Percentiles rank a stretch among this genome's conserved stretches.
Conservation (phyloP, 352 stramenopile genomes). For the Thraustochytrium striatum region DNA sequence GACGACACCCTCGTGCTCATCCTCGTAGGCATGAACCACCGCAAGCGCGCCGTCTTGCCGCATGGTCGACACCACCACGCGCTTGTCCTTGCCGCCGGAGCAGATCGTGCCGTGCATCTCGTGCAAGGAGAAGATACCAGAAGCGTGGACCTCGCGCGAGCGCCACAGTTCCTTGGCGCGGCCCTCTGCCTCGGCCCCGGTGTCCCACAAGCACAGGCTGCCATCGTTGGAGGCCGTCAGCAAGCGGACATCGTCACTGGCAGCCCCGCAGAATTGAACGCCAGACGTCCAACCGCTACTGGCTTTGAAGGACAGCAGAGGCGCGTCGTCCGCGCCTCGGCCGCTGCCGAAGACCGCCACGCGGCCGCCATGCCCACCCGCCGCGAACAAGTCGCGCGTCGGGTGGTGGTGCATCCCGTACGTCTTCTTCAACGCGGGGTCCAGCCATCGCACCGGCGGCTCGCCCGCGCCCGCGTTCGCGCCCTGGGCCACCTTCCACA, state of each 20-base stretch:
- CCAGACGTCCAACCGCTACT: slow-evolving; percentile 1
- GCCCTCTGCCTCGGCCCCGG: neutral
- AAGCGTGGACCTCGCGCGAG: neutral
- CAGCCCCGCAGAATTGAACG: neutral
- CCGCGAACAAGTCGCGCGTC: neutral
- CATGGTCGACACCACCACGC: neutral
- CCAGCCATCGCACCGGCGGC: neutral
- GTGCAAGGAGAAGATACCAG: slow-evolving; percentile 19
- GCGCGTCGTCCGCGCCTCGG: neutral
- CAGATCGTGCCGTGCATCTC: neutral
- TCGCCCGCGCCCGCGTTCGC: neutral
- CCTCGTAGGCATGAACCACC: neutral
- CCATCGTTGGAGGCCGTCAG: slow-evolving; percentile 21
- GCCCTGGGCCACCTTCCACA: neutral
- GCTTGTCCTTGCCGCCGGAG: neutral
- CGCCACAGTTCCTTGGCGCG: neutral
- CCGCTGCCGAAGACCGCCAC: neutral
- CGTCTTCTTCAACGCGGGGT: neutral
- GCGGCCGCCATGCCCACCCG: slow-evolving; percentile 1
- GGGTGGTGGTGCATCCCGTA: neutral
- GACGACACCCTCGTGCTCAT: neutral
- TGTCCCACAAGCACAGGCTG: neutral
- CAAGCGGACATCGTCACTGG: neutral
- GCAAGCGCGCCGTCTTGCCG: neutral
- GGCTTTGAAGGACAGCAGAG: slow-evolving; percentile 10